Base-by-base conservation (phyloP, 805 yeast genomes). In the Starmera dryadoides region DNA sequence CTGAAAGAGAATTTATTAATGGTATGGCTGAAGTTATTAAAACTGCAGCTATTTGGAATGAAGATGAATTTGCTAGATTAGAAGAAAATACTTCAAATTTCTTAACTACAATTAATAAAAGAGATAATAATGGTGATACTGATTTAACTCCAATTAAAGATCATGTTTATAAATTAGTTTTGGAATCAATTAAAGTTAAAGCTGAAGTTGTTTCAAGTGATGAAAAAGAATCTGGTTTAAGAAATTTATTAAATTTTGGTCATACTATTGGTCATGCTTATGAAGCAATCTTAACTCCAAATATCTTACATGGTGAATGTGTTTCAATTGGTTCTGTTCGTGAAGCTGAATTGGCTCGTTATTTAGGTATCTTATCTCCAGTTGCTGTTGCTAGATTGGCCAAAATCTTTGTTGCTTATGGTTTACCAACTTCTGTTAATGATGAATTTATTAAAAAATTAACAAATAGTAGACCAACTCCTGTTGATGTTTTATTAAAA, bases 21-120 rank as follows among this genome's bases (percentile, higher is more conserved):
- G 98, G 98, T 44, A 93, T 93, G 89, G 96, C 96, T 4, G 98
- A 93, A 64, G 96, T 93, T 36, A 82, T 93, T 51, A 93, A 93
- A 64, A 93, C 98, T 14, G 98, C 98, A 17, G 96, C 97, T 20
- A 89, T 93, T 55, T 93, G 98, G 98, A 81, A 89, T 58, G 96
- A 85, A 46, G 69, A 55, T 1, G 98, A 93, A 57, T 93, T 93
- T 59, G 67, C 81, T 32, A 72, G 98, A 48, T 73, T 93, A 43
- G 98, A 93, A 62, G 62, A 69, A 25, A 78, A 87, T 56, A 80
- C 95, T 22, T 72, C 75, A 31, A 59, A 62, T 11, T 89, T 93
- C 56, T 69, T 86, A 43, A 66, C 75, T 23, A 78, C 81, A n/a
- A 80, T 91, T 37, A 69, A 70, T 30, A 63, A 63, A 36, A 63